Percentiles rank a stretch among this genome's conserved stretches.
Conservation (phyloP, 1,284 basidiomycete species). For the Ganoderma multipileum region DNA sequence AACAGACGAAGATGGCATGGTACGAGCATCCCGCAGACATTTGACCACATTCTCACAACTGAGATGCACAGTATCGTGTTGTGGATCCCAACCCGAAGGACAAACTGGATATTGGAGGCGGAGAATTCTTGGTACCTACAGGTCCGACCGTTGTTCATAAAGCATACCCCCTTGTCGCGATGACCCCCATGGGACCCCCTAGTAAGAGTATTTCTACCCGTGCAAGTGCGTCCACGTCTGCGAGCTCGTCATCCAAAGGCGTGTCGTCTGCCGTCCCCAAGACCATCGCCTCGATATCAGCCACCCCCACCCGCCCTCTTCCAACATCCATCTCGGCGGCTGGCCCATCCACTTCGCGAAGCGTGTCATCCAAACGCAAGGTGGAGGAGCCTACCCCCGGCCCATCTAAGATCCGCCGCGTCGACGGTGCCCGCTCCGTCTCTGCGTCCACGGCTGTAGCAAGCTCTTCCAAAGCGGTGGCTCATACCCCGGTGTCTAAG, state of each 20-base stretch:
- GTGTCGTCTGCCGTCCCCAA: background rate
- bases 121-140: background rate
- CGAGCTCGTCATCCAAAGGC: background rate
- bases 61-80: background rate
- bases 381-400: background rate
- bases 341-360: background rate
- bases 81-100: background rate
- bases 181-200: background rate
- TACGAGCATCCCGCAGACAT: background rate
- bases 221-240: background rate
- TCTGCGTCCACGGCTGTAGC: background rate
- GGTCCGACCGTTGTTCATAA: constrained; percentile 3
- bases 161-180: constrained; percentile 2
- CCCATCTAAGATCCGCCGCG: background rate
- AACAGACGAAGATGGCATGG: background rate
- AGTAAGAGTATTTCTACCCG: background rate
- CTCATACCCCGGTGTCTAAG: background rate
- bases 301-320: background rate
- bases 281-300: background rate
- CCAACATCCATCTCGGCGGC: background rate
- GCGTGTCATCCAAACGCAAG: background rate
- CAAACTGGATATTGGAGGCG: background rate
- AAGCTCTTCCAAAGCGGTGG: background rate
- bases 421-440: background rate
- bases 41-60: background rate